These are phyloP conservation scores for Cymbidium sinense DNA, from an alignment of 106 monocot genomes.

Conservation along the genomic window DNA sequence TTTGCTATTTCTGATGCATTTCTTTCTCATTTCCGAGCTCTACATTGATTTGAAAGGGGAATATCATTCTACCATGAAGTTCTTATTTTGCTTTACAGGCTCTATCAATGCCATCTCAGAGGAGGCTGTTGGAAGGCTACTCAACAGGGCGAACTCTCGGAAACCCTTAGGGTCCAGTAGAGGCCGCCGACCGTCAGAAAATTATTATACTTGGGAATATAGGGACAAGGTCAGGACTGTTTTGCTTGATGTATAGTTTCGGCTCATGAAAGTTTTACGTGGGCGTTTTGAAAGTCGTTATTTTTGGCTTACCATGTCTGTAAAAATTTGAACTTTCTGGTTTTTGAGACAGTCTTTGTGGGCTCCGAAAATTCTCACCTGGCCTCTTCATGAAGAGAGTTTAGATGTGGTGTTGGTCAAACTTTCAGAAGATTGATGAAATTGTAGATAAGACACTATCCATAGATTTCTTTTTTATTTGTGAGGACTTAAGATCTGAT, in stretches of 20 bases:
- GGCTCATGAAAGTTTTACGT: not conserved
- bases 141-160: slow-evolving; percentile 2
- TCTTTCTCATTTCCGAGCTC: not conserved
- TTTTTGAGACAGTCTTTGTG: no score
- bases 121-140: slow-evolving; percentile 5
- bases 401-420: no score
- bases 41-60: not conserved
- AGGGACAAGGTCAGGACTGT: slow-evolving; percentile 4
- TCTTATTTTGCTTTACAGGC: slow-evolving; percentile 4
- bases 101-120: slow-evolving; percentile 6
- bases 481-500: no score
- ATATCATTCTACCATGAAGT: not conserved
- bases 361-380: no score
- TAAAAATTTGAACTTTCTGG: not conserved
- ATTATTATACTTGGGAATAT: not conserved
- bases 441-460: no score
- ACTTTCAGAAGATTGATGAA: no score
- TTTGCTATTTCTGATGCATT: not conserved
- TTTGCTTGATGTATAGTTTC: not conserved
- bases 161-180: not conserved
- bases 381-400: no score
- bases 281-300: not conserved
- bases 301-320: not conserved
- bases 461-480: no score
- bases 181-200: not conserved